Conservation (phyloP, 257 asterid species). For the Gardenia jasminoides region DNA sequence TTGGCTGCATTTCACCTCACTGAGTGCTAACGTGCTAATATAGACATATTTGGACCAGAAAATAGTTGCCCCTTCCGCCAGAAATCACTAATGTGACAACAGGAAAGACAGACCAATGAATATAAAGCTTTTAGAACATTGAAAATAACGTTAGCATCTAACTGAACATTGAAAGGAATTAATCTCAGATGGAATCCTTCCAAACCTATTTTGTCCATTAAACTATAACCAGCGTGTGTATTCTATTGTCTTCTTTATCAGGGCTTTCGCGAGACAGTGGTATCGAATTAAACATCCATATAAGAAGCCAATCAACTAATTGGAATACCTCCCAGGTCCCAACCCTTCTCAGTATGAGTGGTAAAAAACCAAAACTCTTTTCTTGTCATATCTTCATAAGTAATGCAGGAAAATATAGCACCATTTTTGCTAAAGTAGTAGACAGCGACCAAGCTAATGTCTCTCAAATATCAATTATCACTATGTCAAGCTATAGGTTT, state of each 20-base stretch:
- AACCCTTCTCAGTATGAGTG: background rate
- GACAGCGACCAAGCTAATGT: background rate
- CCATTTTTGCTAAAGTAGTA: background rate
- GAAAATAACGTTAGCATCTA: background rate
- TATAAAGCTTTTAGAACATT: background rate
- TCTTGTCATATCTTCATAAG: background rate
- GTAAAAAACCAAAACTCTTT: background rate
- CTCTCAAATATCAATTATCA: background rate
- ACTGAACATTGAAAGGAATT: background rate
- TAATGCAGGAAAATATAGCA: background rate
- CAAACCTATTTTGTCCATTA: background rate
- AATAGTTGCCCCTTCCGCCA: background rate
- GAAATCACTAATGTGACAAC: no score
- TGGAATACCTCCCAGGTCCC: background rate
- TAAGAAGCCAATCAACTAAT: background rate
- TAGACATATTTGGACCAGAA: background rate
- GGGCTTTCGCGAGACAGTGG: background rate
- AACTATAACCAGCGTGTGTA: background rate
- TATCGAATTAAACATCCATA: background rate
- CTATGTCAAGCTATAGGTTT: background rate
- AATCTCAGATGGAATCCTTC: background rate
- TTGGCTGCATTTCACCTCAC: background rate
- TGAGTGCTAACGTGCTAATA: background rate
- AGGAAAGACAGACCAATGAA: no score
- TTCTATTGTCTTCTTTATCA: background rate